Evolutionary conservation across 2,329 filamentous ascomycete genomes (phyloP).

Genomic region (Trichophyton rubrum): DNA sequence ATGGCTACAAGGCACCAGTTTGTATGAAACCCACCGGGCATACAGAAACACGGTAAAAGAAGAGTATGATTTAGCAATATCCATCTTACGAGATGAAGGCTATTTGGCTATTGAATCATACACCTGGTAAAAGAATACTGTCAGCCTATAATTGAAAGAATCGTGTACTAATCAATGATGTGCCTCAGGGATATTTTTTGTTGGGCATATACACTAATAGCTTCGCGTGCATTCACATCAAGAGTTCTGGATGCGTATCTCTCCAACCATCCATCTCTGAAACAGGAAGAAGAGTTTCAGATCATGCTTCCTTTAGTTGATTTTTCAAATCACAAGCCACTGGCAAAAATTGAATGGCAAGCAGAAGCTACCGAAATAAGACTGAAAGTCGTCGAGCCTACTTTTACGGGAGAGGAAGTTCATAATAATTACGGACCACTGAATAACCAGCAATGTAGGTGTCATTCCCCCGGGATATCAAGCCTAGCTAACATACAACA

Average conservation of each 20-base stretch:
- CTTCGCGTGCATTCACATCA: conserved; percentile 33
- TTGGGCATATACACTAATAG: conserved; percentile 35
- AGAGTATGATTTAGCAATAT: conserved; percentile 18
- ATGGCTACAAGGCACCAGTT: conserved; percentile 31
- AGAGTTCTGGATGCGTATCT: conserved; percentile 30
- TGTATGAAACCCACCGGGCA: conserved; percentile 20
- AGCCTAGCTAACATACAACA: conserved; percentile 11
- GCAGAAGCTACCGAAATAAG: conserved; percentile 28
- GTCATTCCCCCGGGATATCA: neutral
- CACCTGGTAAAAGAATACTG: conserved; percentile 23
- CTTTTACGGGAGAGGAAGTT: conserved; percentile 41
- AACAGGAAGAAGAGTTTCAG: conserved; percentile 47
- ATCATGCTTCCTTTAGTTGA: conserved; percentile 60
- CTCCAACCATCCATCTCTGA: conserved; percentile 26
- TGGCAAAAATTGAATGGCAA: conserved; percentile 49
- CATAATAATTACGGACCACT: conserved; percentile 66
- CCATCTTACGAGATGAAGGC: conserved; percentile 12
- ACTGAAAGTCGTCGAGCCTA: conserved; percentile 34
- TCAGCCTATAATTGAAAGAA: neutral
- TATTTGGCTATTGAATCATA: neutral
- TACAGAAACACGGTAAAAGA: neutral
- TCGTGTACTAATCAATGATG: neutral
- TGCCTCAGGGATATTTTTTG: conserved; percentile 32
- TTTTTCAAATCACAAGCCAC: conserved; percentile 57
- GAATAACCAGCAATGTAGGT: conserved; percentile 54